These are phyloP conservation scores for Saccharomyces hybrid DNA, from an alignment of 1,139 yeast genomes.

Conservation along the genomic window DNA sequence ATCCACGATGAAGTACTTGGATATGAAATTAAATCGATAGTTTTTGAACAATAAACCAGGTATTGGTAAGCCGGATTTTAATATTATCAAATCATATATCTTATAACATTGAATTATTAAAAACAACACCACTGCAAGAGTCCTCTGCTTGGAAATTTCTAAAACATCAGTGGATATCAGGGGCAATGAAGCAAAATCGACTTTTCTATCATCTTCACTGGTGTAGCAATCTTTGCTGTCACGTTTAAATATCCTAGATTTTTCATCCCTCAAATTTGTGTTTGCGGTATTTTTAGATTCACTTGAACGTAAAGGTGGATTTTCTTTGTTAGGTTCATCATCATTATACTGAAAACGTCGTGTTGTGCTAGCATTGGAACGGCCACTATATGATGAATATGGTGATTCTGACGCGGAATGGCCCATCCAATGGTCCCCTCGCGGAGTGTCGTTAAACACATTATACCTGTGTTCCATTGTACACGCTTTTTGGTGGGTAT, in stretches of 20 bases:
- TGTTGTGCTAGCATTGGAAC: constrained; percentile 1
- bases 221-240: neutral
- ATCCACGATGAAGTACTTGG: constrained; percentile 69
- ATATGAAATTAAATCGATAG: constrained; percentile 49
- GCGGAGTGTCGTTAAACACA: constrained; percentile 22
- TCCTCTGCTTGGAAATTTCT: constrained; percentile 78
- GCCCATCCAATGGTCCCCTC: constrained; percentile 29
- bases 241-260: neutral
- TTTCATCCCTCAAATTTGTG: neutral
- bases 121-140: constrained; percentile 58
- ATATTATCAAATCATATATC: constrained; percentile 55
- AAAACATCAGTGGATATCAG: constrained; percentile 50
- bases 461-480: constrained; percentile 19
- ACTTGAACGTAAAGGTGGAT: neutral
- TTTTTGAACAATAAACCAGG: constrained; percentile 36
- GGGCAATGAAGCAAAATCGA: constrained; percentile 23
- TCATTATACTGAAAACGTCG: constrained; percentile 9
- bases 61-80: constrained; percentile 28
- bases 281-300: neutral
- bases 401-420: constrained; percentile 6
- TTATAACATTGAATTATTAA: constrained; percentile 74
- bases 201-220: neutral
- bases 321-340: neutral
- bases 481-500: neutral
- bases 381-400: neutral